phyloP scores from a whole-genome alignment of 352 stramenopile species.

The Salisapilia sapeloensis region DNA sequence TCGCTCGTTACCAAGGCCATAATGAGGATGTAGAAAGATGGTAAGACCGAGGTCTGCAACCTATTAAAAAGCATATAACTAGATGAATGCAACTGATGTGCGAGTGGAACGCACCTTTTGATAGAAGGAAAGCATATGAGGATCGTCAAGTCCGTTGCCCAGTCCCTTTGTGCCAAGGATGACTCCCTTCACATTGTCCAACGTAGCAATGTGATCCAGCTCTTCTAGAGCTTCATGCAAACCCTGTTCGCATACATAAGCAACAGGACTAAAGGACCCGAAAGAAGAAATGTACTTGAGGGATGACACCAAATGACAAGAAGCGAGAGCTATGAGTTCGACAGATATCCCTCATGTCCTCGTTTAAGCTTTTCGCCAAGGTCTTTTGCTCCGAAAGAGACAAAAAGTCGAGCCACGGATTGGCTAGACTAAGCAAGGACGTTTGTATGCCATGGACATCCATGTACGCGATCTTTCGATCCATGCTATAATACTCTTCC shows the following conservation, averaged over 20 bases:
- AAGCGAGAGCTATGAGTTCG: slow-evolving; percentile 16
- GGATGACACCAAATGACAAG: slow-evolving; percentile 32
- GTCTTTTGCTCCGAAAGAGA: slow-evolving; percentile 15
- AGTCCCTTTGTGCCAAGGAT: slow-evolving; percentile 37
- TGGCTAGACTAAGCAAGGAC: slow-evolving; percentile 41
- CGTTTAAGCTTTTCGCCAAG: slow-evolving; percentile 27
- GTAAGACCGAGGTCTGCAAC: slow-evolving; percentile 17
- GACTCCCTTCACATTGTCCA: slow-evolving; percentile 20
- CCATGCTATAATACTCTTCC: slow-evolving; percentile 30
- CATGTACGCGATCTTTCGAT: slow-evolving; percentile 47
- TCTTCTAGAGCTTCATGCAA: slow-evolving; percentile 15
- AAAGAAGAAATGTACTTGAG: slow-evolving; percentile 14
- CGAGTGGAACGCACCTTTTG: slow-evolving; percentile 7
- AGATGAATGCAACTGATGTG: no score
- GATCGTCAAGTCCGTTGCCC: slow-evolving; percentile 35
- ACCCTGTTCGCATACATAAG: slow-evolving; percentile 7
- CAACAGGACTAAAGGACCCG: slow-evolving; percentile 30
- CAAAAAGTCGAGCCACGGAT: slow-evolving; percentile 56
- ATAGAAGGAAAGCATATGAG: slow-evolving; percentile 35
- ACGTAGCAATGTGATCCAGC: slow-evolving; percentile 13
- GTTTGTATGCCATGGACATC: slow-evolving; percentile 34
- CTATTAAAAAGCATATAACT: slow-evolving; percentile 1
- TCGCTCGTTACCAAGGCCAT: slow-evolving; percentile 43
- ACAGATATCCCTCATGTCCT: slow-evolving; percentile 36
- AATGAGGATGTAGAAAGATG: slow-evolving; percentile 55